A percentile compares a stretch with the other conserved stretches of the same genome.
Evolutionary conservation across 2,329 filamentous ascomycete species (phyloP).

Genomic region (Alternaria solani): DNA sequence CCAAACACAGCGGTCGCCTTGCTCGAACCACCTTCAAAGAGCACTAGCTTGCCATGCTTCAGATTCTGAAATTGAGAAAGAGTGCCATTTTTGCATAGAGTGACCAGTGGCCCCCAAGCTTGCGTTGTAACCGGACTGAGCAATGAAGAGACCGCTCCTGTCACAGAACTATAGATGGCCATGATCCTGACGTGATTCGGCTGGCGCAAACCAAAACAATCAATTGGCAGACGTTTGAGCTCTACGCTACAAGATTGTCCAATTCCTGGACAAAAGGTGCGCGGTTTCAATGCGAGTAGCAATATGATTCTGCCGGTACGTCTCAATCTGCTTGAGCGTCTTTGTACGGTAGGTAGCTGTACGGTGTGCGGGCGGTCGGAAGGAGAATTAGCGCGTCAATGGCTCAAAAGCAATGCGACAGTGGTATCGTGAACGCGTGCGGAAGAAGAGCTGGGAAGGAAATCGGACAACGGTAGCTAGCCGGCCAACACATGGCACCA

Average conservation of each 20-base stretch:
- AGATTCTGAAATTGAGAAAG: conserved; percentile 57
- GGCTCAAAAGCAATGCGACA: conserved; percentile 6
- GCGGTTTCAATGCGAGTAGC: neutral
- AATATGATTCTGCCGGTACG: neutral
- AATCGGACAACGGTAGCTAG: conserved; percentile 9
- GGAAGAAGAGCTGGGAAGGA: conserved; percentile 11
- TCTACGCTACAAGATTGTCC: neutral
- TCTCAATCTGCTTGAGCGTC: neutral
- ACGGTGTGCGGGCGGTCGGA: neutral
- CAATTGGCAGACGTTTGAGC: neutral
- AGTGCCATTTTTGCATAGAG: conserved; percentile 56
- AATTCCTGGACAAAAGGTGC: neutral
- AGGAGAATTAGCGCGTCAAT: neutral
- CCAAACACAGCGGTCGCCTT: conserved; percentile 55
- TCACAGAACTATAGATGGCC: conserved; percentile 49
- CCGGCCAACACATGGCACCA: conserved; percentile 4
- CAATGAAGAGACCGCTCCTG: conserved; percentile 50
- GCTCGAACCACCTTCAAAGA: conserved; percentile 55
- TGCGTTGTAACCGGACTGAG: conserved; percentile 55
- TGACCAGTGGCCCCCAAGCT: conserved; percentile 58
- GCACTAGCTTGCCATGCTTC: conserved; percentile 55
- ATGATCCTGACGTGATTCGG: conserved; percentile 26
- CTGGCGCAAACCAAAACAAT: neutral
- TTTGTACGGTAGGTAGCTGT: neutral
- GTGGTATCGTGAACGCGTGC: conserved; percentile 9